Evolutionary conservation across 2,329 filamentous ascomycete genomes (phyloP), one percentile per base, ranked within the genome.

Genomic region (Aschersonia sp.): DNA sequence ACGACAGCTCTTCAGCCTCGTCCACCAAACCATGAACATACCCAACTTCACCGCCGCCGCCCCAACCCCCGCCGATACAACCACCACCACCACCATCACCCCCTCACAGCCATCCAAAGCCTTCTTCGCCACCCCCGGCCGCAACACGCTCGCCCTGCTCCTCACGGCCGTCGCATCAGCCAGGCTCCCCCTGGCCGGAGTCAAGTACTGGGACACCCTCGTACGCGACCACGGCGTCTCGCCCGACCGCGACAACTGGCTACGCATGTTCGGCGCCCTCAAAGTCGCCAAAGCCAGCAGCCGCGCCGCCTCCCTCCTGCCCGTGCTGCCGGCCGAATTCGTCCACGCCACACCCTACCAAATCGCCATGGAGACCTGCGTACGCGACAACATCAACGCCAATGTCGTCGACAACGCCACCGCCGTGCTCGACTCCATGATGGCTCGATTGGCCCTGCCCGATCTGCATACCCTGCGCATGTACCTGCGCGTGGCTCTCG

Each of bases 11-110:
- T 73, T 95, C 29, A 77, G 77, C 40, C 69, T 96, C 28, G 65
- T 94, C n/a, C 75, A 88, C 54, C 82, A 95, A 64, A 85, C 88
- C 1, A 89, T 91, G 79, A 75, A 78, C 44, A 75, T 95, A 42
- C 78, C 82, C 35, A 76, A 78, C 46, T 59, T 68, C 54, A 70
- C 62, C 55, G 71, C 54, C 57, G 63, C 54, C 30, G 48, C 52
- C 43, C 43, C 40, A 9, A 42, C 6, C 9, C 28, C 43, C 28
- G n/a, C 5, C 52, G 48, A 29, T 44, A 45, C n/a, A 52, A 59
- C 40, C 44, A 51, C 6, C 50, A 54, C 10, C 30, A 50, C 5
- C 41, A 51, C 31, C 58, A 55, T 53, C 48, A 52, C 42, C 48
- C 54, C 30, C 56, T 60, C 46, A 52, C 56, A 31, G 41, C 49